Conservation (phyloP, 192 early-diverging fungal species). For the Spizellomyces punctatus region DNA sequence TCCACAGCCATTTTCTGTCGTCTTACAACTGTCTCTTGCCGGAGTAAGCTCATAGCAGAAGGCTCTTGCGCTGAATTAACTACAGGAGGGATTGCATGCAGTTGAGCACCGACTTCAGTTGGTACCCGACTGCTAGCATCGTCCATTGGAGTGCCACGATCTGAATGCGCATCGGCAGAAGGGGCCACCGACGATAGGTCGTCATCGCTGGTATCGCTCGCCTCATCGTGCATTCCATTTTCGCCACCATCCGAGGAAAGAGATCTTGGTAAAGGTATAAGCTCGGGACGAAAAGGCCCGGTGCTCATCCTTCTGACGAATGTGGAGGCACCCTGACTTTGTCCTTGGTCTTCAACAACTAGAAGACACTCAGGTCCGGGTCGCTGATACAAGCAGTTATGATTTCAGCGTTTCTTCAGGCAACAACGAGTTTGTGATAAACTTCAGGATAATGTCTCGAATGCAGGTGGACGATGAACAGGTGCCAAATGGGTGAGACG, state of each 20-base stretch:
- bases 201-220: background rate
- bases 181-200: background rate
- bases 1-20: constrained; percentile 21
- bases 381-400: too few species aligned
- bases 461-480: too few species aligned
- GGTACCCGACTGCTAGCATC: background rate
- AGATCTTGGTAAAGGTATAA: background rate
- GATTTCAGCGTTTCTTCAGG: too few species aligned
- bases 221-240: background rate
- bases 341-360: too few species aligned
- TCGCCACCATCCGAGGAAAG: background rate
- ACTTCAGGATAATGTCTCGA: too few species aligned
- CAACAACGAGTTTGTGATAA: too few species aligned
- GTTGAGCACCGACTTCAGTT: background rate
- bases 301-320: background rate
- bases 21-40: background rate
- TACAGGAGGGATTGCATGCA: background rate
- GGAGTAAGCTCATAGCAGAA: background rate
- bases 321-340: too few species aligned
- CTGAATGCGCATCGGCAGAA: background rate
- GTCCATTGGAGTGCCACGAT: background rate
- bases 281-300: constrained; percentile 4
- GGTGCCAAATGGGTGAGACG: too few species aligned
- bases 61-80: background rate
- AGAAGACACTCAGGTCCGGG: too few species aligned